Evolutionary conservation across 176 grass and related monocot genomes (phyloP).

Genomic region (Hsuehochloa calcarea): DNA sequence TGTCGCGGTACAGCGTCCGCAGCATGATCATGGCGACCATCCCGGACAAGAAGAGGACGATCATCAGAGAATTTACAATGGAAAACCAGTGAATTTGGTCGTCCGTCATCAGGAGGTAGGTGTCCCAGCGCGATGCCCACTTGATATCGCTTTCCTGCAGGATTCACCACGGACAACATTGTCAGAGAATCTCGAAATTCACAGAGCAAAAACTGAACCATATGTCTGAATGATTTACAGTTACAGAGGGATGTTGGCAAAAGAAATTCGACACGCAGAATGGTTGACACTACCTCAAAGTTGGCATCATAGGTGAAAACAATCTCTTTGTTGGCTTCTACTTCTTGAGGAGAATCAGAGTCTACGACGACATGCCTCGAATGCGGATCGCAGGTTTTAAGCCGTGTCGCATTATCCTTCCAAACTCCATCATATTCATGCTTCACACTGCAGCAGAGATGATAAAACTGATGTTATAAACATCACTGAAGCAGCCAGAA

Average conservation of each 20-base stretch:
- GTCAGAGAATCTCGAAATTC: not conserved
- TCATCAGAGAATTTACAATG: slow-evolving; percentile 85
- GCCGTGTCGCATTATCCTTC: slow-evolving; percentile 45
- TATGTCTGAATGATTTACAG: slow-evolving; percentile 1
- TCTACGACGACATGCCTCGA: slow-evolving; percentile 42
- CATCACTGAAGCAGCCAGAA: not conserved
- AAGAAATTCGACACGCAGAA: not conserved
- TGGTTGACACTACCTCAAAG: slow-evolving; percentile 45
- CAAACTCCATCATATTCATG: slow-evolving; percentile 71
- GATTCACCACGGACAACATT: not conserved
- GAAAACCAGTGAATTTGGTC: slow-evolving; percentile 98
- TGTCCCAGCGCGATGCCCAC: slow-evolving; percentile 96
- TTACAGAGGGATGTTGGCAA: not conserved
- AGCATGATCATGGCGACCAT: slow-evolving; percentile 99
- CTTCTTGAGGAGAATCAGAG: slow-evolving; percentile 74
- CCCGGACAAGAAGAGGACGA: slow-evolving; percentile 82
- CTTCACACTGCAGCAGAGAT: slow-evolving; percentile 52
- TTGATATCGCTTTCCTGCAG: slow-evolving; percentile 80
- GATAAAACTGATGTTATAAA: not conserved
- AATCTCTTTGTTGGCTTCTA: slow-evolving; percentile 63
- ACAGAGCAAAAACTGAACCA: not conserved
- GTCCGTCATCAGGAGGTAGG: slow-evolving; percentile 89
- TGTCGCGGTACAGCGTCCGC: slow-evolving; percentile 74
- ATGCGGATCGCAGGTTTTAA: slow-evolving; percentile 73
- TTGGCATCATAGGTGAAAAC: slow-evolving; percentile 77